Percentiles rank a stretch among this genome's conserved stretches.
Evolutionary conservation across 192 early-diverging fungal genomes (phyloP).

Genomic region (Entomortierella chlamydospora): DNA sequence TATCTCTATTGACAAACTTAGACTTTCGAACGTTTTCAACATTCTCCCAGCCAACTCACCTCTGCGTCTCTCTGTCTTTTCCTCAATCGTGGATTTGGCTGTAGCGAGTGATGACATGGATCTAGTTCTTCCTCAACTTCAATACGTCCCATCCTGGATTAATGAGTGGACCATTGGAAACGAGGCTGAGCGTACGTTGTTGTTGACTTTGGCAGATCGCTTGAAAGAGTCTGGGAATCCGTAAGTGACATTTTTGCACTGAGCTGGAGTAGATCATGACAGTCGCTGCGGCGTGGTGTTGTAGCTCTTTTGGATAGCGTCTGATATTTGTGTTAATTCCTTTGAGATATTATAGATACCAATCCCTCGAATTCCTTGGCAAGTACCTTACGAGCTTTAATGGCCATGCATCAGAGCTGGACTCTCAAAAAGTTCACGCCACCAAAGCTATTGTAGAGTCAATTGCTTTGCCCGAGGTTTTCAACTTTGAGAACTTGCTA

Average conservation of each 20-base stretch:
- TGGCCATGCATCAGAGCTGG: constrained; percentile 55
- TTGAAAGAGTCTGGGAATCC: constrained; percentile 68
- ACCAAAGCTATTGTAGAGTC: constrained; percentile 53
- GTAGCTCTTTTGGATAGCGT: too few species aligned
- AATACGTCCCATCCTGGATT: constrained; percentile 72
- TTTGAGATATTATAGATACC: too few species aligned
- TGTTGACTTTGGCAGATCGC: constrained; percentile 70
- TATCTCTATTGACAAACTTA: too few species aligned
- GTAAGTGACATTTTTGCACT: too few species aligned
- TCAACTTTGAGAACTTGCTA: constrained; percentile 83
- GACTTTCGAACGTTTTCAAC: constrained; percentile 76
- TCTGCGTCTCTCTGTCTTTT: constrained; percentile 76
- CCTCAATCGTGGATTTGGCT: constrained; percentile 81
- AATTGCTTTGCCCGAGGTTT: constrained; percentile 71
- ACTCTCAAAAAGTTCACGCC: constrained; percentile 64
- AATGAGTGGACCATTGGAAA: constrained; percentile 75
- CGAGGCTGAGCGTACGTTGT: constrained; percentile 70
- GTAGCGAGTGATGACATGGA: constrained; percentile 76
- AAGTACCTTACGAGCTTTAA: constrained; percentile 74
- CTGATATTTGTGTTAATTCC: too few species aligned
- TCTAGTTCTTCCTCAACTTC: constrained; percentile 70
- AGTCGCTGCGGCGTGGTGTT: too few species aligned
- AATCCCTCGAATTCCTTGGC: constrained; percentile 49
- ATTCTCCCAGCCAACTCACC: constrained; percentile 66
- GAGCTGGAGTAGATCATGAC: too few species aligned